Conservation (phyloP, 345 rosid species). For the Arabidopsis suecica region DNA sequence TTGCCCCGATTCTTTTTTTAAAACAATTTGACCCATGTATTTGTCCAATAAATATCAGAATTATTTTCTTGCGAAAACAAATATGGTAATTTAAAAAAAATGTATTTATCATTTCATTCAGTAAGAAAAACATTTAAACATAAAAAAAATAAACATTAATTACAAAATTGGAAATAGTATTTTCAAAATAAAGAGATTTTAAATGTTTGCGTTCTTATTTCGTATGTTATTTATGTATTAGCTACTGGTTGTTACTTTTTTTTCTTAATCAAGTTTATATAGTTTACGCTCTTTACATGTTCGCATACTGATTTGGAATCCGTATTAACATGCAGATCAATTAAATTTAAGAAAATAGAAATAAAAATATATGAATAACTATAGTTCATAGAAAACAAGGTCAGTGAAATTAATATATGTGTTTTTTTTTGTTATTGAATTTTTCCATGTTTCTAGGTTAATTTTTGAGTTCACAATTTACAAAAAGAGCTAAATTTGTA, state of each 20-base stretch:
- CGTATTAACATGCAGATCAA: not conserved
- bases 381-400: not conserved
- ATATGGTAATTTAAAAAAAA: too few relatives aligned
- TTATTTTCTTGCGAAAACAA: too few relatives aligned
- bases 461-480: not conserved
- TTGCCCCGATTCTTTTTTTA: not conserved
- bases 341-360: too few relatives aligned
- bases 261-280: not conserved
- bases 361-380: not conserved
- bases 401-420: not conserved
- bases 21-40: too few relatives aligned
- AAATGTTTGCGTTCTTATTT: not conserved
- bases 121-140: too few relatives aligned
- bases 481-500: too few relatives aligned
- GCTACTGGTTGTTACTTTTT: not conserved
- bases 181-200: too few relatives aligned
- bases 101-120: too few relatives aligned
- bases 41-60: too few relatives aligned
- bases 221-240: too few relatives aligned
- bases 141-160: not conserved
- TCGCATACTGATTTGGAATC: not conserved
- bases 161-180: not conserved
- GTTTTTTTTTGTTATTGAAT: not conserved
- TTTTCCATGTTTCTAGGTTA: not conserved
- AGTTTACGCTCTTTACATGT: not conserved